These are phyloP conservation scores for Fusarium euwallaceae DNA, from an alignment of 2,329 filamentous ascomycete species.

Conservation along the genomic window DNA sequence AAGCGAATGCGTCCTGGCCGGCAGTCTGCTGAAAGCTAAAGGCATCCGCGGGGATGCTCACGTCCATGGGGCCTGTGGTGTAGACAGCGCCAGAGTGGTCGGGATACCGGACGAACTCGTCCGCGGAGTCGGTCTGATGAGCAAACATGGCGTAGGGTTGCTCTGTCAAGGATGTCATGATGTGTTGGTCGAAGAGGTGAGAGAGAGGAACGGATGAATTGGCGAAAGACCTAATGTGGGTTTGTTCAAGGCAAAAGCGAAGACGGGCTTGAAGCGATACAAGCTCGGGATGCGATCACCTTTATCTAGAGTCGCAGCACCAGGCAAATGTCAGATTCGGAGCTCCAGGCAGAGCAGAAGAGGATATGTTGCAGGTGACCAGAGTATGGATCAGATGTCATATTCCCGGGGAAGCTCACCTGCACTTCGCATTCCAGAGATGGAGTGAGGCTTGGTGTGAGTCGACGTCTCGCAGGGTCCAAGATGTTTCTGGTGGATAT, in stretches of 20 bases:
- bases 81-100: conserved; percentile 55
- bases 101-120: conserved; percentile 62
- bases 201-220: conserved; percentile 5
- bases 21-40: conserved; percentile 56
- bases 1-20: conserved; percentile 51
- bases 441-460: conserved; percentile 36
- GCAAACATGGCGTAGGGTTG: conserved; percentile 48
- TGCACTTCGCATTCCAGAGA: conserved; percentile 47
- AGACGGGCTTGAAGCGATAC: conserved; percentile 31
- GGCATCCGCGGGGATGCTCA: conserved; percentile 62
- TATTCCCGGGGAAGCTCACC: conserved; percentile 41
- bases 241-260: conserved; percentile 30
- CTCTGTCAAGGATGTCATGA: conserved; percentile 49
- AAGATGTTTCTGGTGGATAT: conserved; percentile 35
- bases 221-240: conserved; percentile 18
- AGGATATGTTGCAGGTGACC: conserved; percentile 12
- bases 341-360: conserved; percentile 20
- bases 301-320: conserved; percentile 39
- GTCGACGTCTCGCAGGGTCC: conserved; percentile 36
- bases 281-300: conserved; percentile 43
- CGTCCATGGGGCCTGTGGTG: conserved; percentile 60
- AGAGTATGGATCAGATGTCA: conserved; percentile 22
- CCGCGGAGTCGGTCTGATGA: conserved; percentile 47
- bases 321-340: conserved; percentile 33
- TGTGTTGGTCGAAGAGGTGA: conserved; percentile 27